A percentile compares a stretch with the other conserved stretches of the same genome.
Evolutionary conservation across 2,329 filamentous ascomycete species (phyloP).

Genomic region (Colletotrichum chrysophilum): DNA sequence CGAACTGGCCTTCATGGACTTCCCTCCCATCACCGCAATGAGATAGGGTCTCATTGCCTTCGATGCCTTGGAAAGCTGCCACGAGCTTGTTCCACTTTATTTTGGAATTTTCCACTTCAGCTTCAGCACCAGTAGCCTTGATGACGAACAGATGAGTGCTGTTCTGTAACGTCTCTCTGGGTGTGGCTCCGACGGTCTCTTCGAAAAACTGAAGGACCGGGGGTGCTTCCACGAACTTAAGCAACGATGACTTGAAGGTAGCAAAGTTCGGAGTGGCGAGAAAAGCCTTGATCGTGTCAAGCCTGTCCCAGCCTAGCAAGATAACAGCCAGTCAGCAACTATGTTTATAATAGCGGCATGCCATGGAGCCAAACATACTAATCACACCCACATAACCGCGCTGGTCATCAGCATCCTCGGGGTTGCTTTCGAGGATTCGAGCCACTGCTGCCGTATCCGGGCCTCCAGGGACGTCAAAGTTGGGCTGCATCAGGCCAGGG

Average conservation of each 20-base stretch:
- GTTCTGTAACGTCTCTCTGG: not conserved
- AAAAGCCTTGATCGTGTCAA: not conserved
- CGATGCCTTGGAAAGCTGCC: not conserved
- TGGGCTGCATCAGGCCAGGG: not conserved
- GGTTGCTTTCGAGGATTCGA: not conserved
- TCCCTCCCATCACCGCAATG: not conserved
- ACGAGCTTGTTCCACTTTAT: not conserved
- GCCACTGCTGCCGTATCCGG: not conserved
- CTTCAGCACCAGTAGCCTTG: not conserved
- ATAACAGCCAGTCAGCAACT: not conserved
- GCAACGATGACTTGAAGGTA: not conserved
- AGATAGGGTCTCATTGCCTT: not conserved
- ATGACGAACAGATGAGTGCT: not conserved
- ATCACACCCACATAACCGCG: not conserved
- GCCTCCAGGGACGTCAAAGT: not conserved
- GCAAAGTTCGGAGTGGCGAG: not conserved
- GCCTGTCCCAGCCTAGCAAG: not conserved
- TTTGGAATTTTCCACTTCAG: not conserved
- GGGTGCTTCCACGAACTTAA: not conserved
- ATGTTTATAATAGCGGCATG: not conserved
- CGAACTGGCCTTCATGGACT: not conserved
- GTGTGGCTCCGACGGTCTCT: not conserved
- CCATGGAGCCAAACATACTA: not conserved
- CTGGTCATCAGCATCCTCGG: not conserved
- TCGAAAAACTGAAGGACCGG: not conserved